phyloP scores from a whole-genome alignment of 208 protist genomes.

The Strigomonas galati region DNA sequence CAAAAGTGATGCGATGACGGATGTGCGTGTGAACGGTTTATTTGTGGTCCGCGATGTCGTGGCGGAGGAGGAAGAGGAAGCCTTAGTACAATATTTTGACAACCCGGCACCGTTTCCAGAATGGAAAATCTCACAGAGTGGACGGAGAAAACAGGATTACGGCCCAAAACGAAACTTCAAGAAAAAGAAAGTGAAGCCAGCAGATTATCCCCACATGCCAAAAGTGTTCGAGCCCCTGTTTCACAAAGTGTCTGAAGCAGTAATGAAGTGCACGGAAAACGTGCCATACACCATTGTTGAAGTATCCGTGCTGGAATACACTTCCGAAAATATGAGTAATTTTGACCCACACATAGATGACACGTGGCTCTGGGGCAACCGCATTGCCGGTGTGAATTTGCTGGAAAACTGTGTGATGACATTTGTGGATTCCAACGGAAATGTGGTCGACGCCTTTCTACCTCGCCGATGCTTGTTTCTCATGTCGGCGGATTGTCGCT shows the following conservation, averaged over 20 bases:
- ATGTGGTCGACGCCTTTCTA: constrained; percentile 60
- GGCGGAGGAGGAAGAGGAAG: constrained; percentile 40
- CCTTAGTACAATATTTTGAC: constrained; percentile 59
- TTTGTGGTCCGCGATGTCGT: constrained; percentile 47
- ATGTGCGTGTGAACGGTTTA: constrained; percentile 37
- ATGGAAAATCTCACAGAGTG: constrained; percentile 87
- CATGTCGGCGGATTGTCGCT: constrained; percentile 62
- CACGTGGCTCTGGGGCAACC: constrained; percentile 88
- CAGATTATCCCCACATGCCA: constrained; percentile 55
- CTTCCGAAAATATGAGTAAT: constrained; percentile 41
- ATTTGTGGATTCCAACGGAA: constrained; percentile 61
- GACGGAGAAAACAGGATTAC: constrained; percentile 83
- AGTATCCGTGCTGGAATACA: constrained; percentile 79
- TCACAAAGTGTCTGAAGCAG: constrained; percentile 18
- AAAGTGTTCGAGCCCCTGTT: constrained; percentile 41
- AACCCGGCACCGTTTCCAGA: constrained; percentile 39
- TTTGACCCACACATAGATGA: constrained; percentile 91
- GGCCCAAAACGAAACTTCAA: constrained; percentile 86
- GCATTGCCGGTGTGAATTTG: constrained; percentile 78
- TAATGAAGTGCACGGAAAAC: constrained; percentile 26
- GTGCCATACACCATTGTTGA: constrained; percentile 46
- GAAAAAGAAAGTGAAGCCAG: constrained; percentile 69
- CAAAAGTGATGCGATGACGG: background rate
- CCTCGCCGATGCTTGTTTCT: constrained; percentile 72
- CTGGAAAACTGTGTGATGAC: constrained; percentile 66